Evolutionary conservation across 257 asterid genomes (phyloP).

Genomic region (Lycium barbarum): DNA sequence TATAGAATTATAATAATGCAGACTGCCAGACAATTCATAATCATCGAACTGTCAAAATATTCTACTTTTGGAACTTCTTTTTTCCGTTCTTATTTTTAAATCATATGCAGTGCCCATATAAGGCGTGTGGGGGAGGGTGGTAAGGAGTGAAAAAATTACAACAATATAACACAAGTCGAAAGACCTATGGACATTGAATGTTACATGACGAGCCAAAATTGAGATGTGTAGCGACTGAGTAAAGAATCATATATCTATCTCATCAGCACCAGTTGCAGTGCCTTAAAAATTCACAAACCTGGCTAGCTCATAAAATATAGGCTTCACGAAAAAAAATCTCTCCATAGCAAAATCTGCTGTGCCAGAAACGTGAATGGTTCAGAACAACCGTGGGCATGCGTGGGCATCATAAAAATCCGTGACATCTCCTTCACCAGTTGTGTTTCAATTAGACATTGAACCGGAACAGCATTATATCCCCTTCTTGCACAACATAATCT

Average conservation of each 20-base stretch:
- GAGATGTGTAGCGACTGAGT: background rate
- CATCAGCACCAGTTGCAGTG: constrained; percentile 21
- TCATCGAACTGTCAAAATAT: background rate
- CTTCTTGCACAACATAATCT: constrained; percentile 92
- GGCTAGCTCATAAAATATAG: background rate
- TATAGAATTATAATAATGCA: background rate
- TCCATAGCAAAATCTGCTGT: background rate
- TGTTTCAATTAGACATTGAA: constrained; percentile 69
- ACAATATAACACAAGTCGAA: constrained; percentile 16
- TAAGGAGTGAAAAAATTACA: constrained; percentile 26
- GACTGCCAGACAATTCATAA: constrained; percentile 10
- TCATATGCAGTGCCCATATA: constrained; percentile 7
- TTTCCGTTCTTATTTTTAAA: background rate
- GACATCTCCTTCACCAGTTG: constrained; percentile 20
- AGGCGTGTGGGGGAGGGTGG: background rate
- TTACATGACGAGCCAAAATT: constrained; percentile 26
- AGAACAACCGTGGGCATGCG: background rate
- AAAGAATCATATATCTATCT: constrained; percentile 22
- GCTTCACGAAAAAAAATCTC: constrained; percentile 7
- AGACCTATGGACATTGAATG: constrained; percentile 24
- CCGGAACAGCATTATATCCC: constrained; percentile 93
- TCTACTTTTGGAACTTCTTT: background rate
- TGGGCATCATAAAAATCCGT: background rate
- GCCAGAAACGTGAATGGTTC: constrained; percentile 4
- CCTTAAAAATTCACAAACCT: constrained; percentile 7